Base-by-base conservation (phyloP, 306 rosid species). In the Dryas octopetala region DNA sequence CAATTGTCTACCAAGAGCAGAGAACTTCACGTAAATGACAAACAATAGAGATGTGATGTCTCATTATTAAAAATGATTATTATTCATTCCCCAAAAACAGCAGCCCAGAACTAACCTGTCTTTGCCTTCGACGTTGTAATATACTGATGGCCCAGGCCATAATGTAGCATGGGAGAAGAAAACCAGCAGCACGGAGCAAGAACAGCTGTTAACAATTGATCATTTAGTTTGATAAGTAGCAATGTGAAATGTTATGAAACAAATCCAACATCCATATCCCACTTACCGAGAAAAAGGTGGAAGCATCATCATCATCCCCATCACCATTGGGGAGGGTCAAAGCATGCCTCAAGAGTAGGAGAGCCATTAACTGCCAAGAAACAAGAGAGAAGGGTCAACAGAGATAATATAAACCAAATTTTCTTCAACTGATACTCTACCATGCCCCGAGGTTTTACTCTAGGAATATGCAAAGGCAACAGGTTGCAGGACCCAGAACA, bases 111-210 rank as follows among this genome's bases (percentile, higher is more conserved):
- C 80, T 71, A 53, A 87, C 95, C 88, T 85, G 91, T 81, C 87
- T 85, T 80, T 82, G 91, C 75, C 95, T 80, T 32, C 81, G 84
- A 71, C 82, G 86, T 73, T 82, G 95, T 77, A 86, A 71, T 72
- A 87, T 84, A 50, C 86, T 80, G 74, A 89, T 80, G 59, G 91
- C 86, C 91, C 90, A 74, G 16, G 86, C 92, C 85, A 84, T 66
- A 41, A 90, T 83, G 84, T 79, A 88, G 82, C 85, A 86, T 7
- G 92, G 88, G 64, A 90, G 81, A 38, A 84, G 83, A 66, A 90
- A 85, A 51, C 90, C 90, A 84, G 85, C 91, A 66, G 89, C 86
- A 9, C 90, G 84, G 48, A 88, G 86, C 79, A 88, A 75, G 81
- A 86, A 80, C 70, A 90, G 75, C 92, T 90, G 89, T 53, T 61